Evolutionary conservation across 1,139 yeast genomes (phyloP).

Genomic region (Geotrichum bryndzae): DNA sequence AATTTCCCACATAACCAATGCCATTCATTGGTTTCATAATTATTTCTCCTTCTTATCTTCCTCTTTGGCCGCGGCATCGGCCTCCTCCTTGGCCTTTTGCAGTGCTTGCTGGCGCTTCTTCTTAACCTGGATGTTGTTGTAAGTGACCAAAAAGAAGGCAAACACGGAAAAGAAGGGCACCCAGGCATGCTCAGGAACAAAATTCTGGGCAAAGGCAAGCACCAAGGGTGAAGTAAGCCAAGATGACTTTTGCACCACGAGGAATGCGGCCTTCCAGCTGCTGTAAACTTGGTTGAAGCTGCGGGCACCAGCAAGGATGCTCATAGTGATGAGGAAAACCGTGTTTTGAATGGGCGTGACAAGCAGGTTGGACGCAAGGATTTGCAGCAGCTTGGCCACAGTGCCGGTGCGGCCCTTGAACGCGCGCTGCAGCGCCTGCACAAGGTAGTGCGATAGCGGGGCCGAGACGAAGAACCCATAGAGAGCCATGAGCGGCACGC

Average conservation of each 20-base stretch:
- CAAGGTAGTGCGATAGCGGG: constrained; percentile 60
- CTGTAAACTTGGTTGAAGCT: constrained; percentile 29
- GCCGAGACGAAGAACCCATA: constrained; percentile 68
- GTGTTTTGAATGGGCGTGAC: constrained; percentile 61
- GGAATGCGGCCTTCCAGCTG: constrained; percentile 48
- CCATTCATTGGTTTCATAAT: neutral
- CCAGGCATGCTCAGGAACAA: constrained; percentile 71
- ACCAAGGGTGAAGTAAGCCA: constrained; percentile 60
- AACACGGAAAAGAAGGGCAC: constrained; percentile 74
- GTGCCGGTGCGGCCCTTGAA: constrained; percentile 32
- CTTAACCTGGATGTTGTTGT: constrained; percentile 66
- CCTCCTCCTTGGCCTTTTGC: constrained; percentile 26
- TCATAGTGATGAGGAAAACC: constrained; percentile 48
- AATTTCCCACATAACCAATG: too few species aligned
- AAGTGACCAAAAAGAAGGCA: constrained; percentile 69
- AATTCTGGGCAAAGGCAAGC: constrained; percentile 67
- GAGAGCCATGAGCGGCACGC: constrained; percentile 60
- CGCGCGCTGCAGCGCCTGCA: constrained; percentile 33
- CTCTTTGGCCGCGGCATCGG: constrained; percentile 5
- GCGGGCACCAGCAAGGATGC: constrained; percentile 38
- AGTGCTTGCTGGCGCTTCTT: constrained; percentile 33
- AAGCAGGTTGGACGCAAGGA: constrained; percentile 53
- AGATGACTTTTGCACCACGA: constrained; percentile 56
- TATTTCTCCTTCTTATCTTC: constrained; percentile 7
- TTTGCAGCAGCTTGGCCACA: constrained; percentile 47